Base-by-base conservation (phyloP, 1,139 yeast species). In the Eremothecium coryli region DNA sequence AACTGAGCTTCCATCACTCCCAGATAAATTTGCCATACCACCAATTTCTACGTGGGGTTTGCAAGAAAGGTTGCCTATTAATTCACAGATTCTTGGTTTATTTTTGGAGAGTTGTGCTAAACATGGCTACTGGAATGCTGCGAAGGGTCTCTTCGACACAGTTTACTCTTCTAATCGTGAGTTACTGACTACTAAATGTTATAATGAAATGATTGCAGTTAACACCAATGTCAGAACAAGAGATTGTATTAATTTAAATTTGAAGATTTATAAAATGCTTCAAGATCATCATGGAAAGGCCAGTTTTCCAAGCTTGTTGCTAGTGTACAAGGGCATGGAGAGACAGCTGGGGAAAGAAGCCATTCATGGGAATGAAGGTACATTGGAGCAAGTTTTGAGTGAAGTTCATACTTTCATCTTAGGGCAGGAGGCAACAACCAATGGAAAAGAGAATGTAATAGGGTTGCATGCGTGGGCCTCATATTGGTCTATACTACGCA, bases 301-400 rank as follows among this genome's bases (percentile, higher is more conserved):
- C 18, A 35, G 44, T 16, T 41, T 41, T 23, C 44, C 39, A 22
- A 38, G 45, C 6, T 16, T 50, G 17, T 26, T 46, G 2, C 18
- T 45, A 18, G 38, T 49, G 6, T 50, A 50, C 33, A 40, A 43
- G 34, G 44, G 55, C 6, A 48, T 49, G 27, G 39, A 39, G 15
- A 44, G 39, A 23, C 51, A 48, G 31, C 44, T 55, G 2, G 24
- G 31, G 9, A 54, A 44, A 25, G 38, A 38, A 15, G 29, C 21
- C 8, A 31, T 40, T 6, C 36, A 41, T 21, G 28, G 21, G 7
- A 35, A 46, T 30, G 31, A 31, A n/a, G 35, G 14, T 4, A 35
- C 25, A 22, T 33, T 41, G 4, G 37, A 42, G 5, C 23, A 31
- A 2, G 16, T 49, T 4, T 15, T 50, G 10, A 18, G 8, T 1